Evolutionary conservation across 768 basidiomycete species (phyloP).

Genomic region (Holtermanniella nyarrowii): DNA sequence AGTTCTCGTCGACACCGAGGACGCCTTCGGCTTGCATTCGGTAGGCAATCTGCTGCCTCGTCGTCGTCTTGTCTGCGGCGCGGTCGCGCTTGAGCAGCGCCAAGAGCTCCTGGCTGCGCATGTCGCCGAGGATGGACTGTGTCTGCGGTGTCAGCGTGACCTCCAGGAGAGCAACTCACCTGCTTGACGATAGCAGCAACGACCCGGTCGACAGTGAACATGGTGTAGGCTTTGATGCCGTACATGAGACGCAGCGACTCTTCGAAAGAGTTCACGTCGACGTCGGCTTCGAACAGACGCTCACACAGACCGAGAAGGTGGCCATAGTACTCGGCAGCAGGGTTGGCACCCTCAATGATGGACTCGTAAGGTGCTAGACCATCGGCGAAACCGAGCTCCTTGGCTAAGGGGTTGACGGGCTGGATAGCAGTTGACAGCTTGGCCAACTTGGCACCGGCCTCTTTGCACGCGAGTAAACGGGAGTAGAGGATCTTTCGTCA

Average conservation of each 20-base stretch:
- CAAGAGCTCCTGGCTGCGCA: constrained; percentile 78
- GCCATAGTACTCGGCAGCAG: constrained; percentile 65
- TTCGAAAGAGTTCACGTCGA: constrained; percentile 85
- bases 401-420: constrained; percentile 57
- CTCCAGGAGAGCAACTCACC: constrained; percentile 46
- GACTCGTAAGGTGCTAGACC: constrained; percentile 32
- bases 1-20: constrained; percentile 43
- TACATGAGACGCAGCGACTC: constrained; percentile 79
- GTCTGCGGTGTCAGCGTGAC: constrained; percentile 48
- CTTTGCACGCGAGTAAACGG: constrained; percentile 74
- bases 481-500: constrained; percentile 67
- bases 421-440: constrained; percentile 41
- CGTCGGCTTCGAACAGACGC: constrained; percentile 82
- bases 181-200: constrained; percentile 84
- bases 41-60: constrained; percentile 43
- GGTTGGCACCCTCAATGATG: constrained; percentile 38
- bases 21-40: constrained; percentile 43
- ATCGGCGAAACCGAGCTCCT: constrained; percentile 76
- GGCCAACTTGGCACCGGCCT: constrained; percentile 61
- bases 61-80: constrained; percentile 32
- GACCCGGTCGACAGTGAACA: constrained; percentile 91
- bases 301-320: constrained; percentile 85
- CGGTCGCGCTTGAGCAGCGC: constrained; percentile 60
- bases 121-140: constrained; percentile 72
- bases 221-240: constrained; percentile 62